These are phyloP conservation scores for Suhomyces bokatorum DNA, from an alignment of 1,139 yeast species.

Conservation along the genomic window DNA sequence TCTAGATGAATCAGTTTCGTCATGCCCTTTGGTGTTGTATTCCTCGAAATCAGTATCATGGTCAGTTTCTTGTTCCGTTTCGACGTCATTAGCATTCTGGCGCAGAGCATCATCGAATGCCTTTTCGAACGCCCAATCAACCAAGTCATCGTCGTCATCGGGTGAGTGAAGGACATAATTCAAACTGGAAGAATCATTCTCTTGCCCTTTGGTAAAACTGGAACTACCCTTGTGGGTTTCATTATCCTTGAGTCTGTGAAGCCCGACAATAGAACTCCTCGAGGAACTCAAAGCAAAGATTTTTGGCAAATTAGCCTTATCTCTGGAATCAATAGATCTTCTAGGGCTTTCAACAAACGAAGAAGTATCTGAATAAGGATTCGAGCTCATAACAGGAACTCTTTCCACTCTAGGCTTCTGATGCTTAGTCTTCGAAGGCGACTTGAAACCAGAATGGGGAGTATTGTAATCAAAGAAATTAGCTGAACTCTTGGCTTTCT, in stretches of 20 bases:
- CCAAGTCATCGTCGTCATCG: slow-evolving; percentile 16
- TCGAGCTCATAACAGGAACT: slow-evolving; percentile 24
- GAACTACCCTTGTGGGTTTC: neutral
- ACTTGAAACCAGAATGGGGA: slow-evolving; percentile 5
- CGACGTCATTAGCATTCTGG: neutral
- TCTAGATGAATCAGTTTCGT: too few relatives aligned
- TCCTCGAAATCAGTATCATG: neutral
- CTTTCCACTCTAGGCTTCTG: slow-evolving; percentile 26
- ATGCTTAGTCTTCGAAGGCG: slow-evolving; percentile 10
- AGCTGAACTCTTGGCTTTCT: slow-evolving; percentile 41
- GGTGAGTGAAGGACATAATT: slow-evolving; percentile 11
- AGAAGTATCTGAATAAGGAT: slow-evolving; percentile 27
- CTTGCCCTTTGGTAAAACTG: slow-evolving; percentile 6
- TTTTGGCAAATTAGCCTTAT: slow-evolving; percentile 40
- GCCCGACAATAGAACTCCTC: slow-evolving; percentile 40
- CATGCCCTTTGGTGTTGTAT: too few relatives aligned
- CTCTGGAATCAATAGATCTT: slow-evolving; percentile 9
- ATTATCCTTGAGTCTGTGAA: slow-evolving; percentile 41
- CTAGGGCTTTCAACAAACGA: neutral
- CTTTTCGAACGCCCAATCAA: slow-evolving; percentile 12
- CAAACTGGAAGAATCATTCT: neutral
- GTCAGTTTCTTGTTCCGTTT: neutral
- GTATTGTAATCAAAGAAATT: slow-evolving; percentile 23
- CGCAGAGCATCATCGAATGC: neutral
- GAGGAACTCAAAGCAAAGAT: slow-evolving; percentile 31